A percentile compares a stretch with the other conserved stretches of the same genome.
These are phyloP conservation scores for Spinellus fusiger DNA, from an alignment of 192 early-diverging fungal species.

Conservation along the genomic window DNA sequence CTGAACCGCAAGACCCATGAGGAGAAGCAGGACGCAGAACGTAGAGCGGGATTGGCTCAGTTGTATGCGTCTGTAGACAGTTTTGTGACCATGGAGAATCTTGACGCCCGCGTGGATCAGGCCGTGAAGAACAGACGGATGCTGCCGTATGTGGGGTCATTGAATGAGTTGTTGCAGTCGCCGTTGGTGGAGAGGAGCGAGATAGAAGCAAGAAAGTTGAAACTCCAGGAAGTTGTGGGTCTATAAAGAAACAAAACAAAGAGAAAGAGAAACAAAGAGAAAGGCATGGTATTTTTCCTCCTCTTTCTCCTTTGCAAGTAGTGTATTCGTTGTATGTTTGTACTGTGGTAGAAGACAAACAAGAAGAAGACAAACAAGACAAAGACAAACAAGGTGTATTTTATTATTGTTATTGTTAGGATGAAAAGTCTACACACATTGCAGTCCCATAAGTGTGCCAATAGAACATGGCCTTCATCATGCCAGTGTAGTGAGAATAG, in stretches of 20 bases:
- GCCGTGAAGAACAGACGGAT: slow-evolving; percentile 5
- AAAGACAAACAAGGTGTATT: not conserved
- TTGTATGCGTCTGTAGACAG: slow-evolving; percentile 18
- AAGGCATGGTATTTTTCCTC: not conserved
- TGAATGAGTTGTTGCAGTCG: slow-evolving; percentile 14
- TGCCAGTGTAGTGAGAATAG: slow-evolving; percentile 61
- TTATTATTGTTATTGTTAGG: not conserved
- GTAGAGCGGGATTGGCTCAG: slow-evolving; percentile 11
- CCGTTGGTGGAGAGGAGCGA: slow-evolving; percentile 4
- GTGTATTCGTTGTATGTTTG: not conserved
- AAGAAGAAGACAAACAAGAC: not conserved
- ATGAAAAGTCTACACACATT: not conserved
- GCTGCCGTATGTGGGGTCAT: slow-evolving; percentile 9
- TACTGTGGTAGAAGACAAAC: not conserved
- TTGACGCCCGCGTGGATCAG: slow-evolving; percentile 21
- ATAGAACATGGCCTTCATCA: slow-evolving; percentile 49
- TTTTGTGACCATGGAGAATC: slow-evolving; percentile 28
- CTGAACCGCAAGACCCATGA: slow-evolving; percentile 8
- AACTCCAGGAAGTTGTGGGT: slow-evolving; percentile 22
- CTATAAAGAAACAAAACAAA: slow-evolving; percentile 4
- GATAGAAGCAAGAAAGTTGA: slow-evolving; percentile 15
- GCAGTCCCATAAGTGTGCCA: slow-evolving; percentile 37
- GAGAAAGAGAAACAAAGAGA: not conserved
- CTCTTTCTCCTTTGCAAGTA: no score
- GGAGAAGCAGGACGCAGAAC: not conserved